Conservation (phyloP, 2,329 filamentous ascomycete genomes). For the Colletotrichum truncatum region DNA sequence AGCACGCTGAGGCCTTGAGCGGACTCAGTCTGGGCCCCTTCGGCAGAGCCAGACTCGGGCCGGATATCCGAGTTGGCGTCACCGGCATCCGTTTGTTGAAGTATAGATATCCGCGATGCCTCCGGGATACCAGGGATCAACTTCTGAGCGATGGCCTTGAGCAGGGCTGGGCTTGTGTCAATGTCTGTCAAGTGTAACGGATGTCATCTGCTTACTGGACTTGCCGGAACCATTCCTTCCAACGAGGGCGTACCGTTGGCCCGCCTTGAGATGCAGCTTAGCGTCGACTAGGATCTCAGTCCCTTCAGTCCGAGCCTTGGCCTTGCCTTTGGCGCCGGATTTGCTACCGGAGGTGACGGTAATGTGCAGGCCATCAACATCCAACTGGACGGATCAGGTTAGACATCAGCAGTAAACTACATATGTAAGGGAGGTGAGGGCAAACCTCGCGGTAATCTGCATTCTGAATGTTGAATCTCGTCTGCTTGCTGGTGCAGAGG, state of each 20-base stretch:
- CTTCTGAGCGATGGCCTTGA: conserved; percentile 80
- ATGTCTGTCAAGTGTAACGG: background rate
- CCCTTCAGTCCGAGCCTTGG: conserved; percentile 53
- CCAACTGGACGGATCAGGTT: conserved; percentile 58
- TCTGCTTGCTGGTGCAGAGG: conserved; percentile 73
- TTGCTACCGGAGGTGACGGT: conserved; percentile 62
- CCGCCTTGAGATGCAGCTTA: conserved; percentile 76
- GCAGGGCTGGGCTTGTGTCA: conserved; percentile 59
- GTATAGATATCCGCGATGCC: conserved; percentile 69
- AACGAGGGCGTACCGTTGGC: conserved; percentile 79
- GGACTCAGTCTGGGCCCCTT: conserved; percentile 8
- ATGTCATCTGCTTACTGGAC: conserved; percentile 65
- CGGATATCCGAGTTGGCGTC: conserved; percentile 37
- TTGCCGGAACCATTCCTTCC: conserved; percentile 87
- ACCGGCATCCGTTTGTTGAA: conserved; percentile 71
- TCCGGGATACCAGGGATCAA: conserved; percentile 80
- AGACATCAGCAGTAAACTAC: background rate
- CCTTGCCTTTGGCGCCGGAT: conserved; percentile 60
- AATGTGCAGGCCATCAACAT: conserved; percentile 79
- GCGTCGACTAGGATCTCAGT: conserved; percentile 77
- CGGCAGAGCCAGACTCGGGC: background rate
- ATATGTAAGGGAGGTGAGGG: conserved; percentile 7
- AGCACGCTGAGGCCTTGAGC: conserved; percentile 57
- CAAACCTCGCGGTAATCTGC: conserved; percentile 65
- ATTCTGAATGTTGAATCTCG: conserved; percentile 68